Conservation (phyloP, 805 yeast species). For the Pichia ethanolica region DNA sequence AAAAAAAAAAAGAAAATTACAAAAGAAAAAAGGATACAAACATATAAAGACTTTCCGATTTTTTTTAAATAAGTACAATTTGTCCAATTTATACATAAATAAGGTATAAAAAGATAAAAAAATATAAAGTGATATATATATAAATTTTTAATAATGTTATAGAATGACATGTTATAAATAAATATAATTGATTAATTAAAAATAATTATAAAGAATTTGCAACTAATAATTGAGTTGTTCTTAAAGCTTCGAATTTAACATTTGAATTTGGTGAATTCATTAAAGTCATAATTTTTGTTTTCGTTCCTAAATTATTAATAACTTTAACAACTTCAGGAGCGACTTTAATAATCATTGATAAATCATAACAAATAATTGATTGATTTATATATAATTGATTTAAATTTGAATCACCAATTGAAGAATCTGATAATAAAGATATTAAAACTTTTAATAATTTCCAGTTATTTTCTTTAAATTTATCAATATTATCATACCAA, state of each 20-base stretch:
- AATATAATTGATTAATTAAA: not conserved
- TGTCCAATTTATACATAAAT: too few relatives aligned
- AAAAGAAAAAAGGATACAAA: too few relatives aligned
- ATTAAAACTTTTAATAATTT: slow-evolving; percentile 59
- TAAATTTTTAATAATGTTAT: too few relatives aligned
- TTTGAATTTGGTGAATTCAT: slow-evolving; percentile 76
- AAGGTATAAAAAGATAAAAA: too few relatives aligned
- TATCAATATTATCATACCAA: slow-evolving; percentile 76
- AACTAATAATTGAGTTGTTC: slow-evolving; percentile 89
- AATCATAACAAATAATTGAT: slow-evolving; percentile 64
- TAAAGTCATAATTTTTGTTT: slow-evolving; percentile 75
- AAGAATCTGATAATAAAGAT: slow-evolving; percentile 35
- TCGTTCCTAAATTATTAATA: slow-evolving; percentile 51
- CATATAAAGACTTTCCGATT: too few relatives aligned
- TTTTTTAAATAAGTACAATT: too few relatives aligned
- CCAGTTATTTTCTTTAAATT: slow-evolving; percentile 75
- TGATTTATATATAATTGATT: slow-evolving; percentile 28
- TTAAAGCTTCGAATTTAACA: slow-evolving; percentile 90
- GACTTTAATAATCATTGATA: slow-evolving; percentile 52
- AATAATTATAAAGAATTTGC: slow-evolving; percentile 55
- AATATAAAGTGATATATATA: too few relatives aligned
- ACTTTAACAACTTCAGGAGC: slow-evolving; percentile 54
- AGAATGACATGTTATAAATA: too few relatives aligned
- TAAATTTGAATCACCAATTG: slow-evolving; percentile 14
- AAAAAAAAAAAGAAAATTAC: too few relatives aligned